Percentiles rank a stretch among this genome's conserved stretches.
Conservation (phyloP, 257 asterid species). For the Oldenlandia corymbosa region DNA sequence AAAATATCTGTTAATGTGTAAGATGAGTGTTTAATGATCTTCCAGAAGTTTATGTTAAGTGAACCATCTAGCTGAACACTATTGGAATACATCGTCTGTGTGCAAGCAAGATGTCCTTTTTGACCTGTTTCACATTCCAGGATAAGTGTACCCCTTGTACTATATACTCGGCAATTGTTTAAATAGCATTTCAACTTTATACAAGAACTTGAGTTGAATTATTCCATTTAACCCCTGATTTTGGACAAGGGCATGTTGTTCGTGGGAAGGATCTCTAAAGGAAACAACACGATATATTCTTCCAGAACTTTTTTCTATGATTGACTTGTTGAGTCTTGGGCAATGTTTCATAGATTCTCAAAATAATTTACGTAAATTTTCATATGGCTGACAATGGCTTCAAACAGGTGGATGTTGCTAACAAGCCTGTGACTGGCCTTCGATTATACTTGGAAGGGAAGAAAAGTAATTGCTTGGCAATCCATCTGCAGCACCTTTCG, state of each 20-base stretch:
- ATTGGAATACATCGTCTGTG: too few relatives aligned
- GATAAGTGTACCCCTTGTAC: background rate
- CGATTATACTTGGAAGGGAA: slow-evolving; percentile 74
- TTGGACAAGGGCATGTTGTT: background rate
- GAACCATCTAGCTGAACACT: background rate
- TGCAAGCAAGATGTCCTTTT: background rate
- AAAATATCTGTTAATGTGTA: too few relatives aligned
- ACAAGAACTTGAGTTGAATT: background rate
- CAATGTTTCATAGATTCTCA: background rate
- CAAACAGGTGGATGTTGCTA: slow-evolving; percentile 59
- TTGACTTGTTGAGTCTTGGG: background rate
- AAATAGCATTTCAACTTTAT: background rate
- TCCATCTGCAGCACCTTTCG: slow-evolving; percentile 78
- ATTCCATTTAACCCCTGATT: background rate
- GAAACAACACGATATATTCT: background rate
- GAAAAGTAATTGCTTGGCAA: slow-evolving; percentile 59
- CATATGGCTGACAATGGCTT: slow-evolving; percentile 7
- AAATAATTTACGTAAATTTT: background rate
- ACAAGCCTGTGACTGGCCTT: slow-evolving; percentile 62
- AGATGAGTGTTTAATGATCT: background rate
- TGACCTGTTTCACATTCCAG: background rate
- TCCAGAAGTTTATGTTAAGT: background rate
- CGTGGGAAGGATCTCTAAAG: background rate
- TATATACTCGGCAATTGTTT: background rate
- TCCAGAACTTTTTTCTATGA: background rate